Base-by-base conservation (phyloP, 176 grass and related monocot species). In the Eremochloa ophiuroides region DNA sequence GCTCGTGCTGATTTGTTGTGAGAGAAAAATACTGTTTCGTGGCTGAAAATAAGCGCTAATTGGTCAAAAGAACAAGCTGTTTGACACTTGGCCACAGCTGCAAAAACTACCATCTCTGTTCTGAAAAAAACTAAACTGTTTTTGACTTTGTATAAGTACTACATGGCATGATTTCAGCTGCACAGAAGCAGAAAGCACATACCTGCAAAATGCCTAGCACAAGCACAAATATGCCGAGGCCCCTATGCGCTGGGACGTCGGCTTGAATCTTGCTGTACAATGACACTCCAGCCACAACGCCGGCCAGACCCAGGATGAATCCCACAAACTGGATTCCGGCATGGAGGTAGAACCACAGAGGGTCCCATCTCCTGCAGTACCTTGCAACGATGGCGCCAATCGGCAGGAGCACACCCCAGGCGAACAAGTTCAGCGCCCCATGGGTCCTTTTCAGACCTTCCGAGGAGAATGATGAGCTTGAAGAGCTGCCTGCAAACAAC, bases 271-370 rank as follows among this genome's bases (percentile, higher is more conserved):
- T 93, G 85, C 82, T 87, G 74, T 93, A 99, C 31, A 99, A 47
- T 18, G 91, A 86, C 23, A 93, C 89, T 75, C 96, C 96, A 35
- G 91, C 90, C 34, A 99, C 89, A 22, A 93, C 40, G n/a, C 88
- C 93, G 3, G 96, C 91, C 46, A 99, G 74, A 42, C 96, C 93
- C 8, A 95, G 78, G 64, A 99, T 87, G 69, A 99, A 99, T 27
- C 90, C 96, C 22, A 91, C 72, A 8, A 99, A 90, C 60, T 99
- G 96, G 85, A 95, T 88, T 16, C 82, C 87, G 1, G 72, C 80
- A 70, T 99, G 96, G 78, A 99, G 82, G 69, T 99, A 99, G 91
- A 86, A 99, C 96, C 96, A 99, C 48, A 93, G 58, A 10, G 93
- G 91, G 44, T 99, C 93, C 96, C 91, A 90, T 46, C 84, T 81